phyloP scores from a whole-genome alignment of 768 basidiomycete species.

The Boletus rubescentipes region DNA sequence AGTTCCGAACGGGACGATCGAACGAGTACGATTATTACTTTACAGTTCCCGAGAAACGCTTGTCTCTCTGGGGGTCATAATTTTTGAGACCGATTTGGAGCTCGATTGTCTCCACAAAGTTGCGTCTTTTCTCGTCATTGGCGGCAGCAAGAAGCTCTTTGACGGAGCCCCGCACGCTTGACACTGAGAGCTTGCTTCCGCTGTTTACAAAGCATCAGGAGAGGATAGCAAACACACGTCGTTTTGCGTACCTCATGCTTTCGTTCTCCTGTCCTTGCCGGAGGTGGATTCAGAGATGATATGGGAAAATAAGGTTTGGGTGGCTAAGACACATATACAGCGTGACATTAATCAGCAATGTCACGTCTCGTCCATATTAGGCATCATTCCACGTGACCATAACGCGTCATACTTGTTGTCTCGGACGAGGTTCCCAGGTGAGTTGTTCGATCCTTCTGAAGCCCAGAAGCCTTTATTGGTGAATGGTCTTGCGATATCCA shows the following conservation, averaged over 20 bases:
- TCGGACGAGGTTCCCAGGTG: neutral
- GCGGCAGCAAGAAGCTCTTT: constrained; percentile 85
- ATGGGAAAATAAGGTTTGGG: constrained; percentile 28
- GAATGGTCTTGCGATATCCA: constrained; percentile 6
- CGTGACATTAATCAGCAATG: constrained; percentile 30
- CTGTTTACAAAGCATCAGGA: constrained; percentile 13
- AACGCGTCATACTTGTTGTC: constrained; percentile 18
- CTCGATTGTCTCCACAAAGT: constrained; percentile 95
- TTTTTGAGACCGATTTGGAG: constrained; percentile 97
- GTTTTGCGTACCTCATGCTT: constrained; percentile 32
- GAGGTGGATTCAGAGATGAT: constrained; percentile 25
- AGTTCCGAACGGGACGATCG: neutral
- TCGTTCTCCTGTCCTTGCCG: constrained; percentile 18
- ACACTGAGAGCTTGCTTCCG: constrained; percentile 89
- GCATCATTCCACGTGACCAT: constrained; percentile 15
- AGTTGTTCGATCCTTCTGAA: constrained; percentile 1
- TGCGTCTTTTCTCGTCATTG: constrained; percentile 86
- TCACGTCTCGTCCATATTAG: constrained; percentile 7
- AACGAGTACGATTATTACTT: constrained; percentile 53
- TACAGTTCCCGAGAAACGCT: constrained; percentile 99
- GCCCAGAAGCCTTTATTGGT: constrained; percentile 6
- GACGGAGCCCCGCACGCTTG: constrained; percentile 99
- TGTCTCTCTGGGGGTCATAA: constrained; percentile 99
- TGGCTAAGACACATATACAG: constrained; percentile 35
- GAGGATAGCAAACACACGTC: neutral